Percentiles rank a stretch among this genome's conserved stretches.
Evolutionary conservation across 1,139 yeast species (phyloP).

Genomic region (Pichia sp.): DNA sequence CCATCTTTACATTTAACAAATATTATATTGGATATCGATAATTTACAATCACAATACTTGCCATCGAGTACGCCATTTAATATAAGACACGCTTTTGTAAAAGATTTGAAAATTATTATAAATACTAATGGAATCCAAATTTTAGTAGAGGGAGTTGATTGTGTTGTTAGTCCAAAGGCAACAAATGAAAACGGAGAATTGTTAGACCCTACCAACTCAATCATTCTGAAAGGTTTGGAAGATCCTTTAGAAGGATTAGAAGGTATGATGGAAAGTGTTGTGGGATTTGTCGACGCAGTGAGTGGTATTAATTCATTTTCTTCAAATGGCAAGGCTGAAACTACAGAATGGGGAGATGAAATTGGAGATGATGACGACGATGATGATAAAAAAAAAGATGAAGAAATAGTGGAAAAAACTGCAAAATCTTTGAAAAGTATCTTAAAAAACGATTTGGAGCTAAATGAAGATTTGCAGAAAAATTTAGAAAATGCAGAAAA

Average conservation of each 20-base stretch:
- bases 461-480: constrained; percentile 4
- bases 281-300: constrained; percentile 18
- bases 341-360: constrained; percentile 7
- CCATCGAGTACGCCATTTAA: constrained; percentile 14
- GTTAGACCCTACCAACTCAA: constrained; percentile 9
- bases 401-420: neutral
- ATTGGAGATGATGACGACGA: constrained; percentile 17
- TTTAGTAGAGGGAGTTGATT: constrained; percentile 3
- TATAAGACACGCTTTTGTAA: constrained; percentile 14
- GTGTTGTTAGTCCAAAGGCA: constrained; percentile 13
- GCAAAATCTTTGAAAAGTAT: constrained; percentile 7
- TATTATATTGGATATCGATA: constrained; percentile 16
- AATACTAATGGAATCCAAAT: constrained; percentile 13
- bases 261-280: constrained; percentile 19
- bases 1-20: constrained; percentile 13
- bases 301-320: constrained; percentile 13
- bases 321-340: neutral
- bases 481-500: neutral
- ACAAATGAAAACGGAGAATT: constrained; percentile 1
- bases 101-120: constrained; percentile 11
- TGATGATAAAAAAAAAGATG: constrained; percentile 19
- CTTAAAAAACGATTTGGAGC: constrained; percentile 6
- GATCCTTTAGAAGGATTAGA: constrained; percentile 14
- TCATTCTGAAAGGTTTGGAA: constrained; percentile 9
- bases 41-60: constrained; percentile 12